Evolutionary conservation across 1,284 basidiomycete species (phyloP), one percentile per base, ranked within the genome.

Genomic region (Schizophyllum commune): DNA sequence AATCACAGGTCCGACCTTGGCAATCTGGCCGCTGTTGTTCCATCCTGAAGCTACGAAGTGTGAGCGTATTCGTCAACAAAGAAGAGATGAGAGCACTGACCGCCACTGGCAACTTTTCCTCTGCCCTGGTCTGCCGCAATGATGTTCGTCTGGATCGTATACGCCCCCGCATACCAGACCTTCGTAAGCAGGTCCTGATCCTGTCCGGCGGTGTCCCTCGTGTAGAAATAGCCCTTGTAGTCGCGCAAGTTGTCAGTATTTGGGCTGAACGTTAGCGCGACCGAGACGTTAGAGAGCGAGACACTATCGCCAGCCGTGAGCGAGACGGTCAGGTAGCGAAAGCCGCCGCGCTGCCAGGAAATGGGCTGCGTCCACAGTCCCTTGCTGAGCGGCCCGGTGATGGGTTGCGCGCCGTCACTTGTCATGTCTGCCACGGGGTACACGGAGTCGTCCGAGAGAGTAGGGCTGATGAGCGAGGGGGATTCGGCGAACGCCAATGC

Each of bases 201-300:
- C 17, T 76, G 68, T 56, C 75, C 81, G 0, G 64, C 71, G 0
- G 77, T 76, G 64, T 84, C 81, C 8, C 66, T 63, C 1, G 83
- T 76, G 61, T 74, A 81, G 69, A 85, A 85, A 68, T 84, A 85
- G 0, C 83, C 83, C 4, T 76, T 69, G 66, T 85, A 85, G 20
- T 78, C 76, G 21, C 78, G 73, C 66, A 85, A 66, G 65, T 84
- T 72, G 1, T 76, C 71, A 7, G 82, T 73, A 64, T 84, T 82
- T 0, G 83, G 82, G 73, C 79, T 77, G 69, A 85, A 85, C 0
- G 79, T 80, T 15, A 86, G 83, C 4, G 75, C 72, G 65, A 80
- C 83, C 0, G 81, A 76, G 0, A 85, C 72, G 64, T 84, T 84
- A 1, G 80, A 79, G 34, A 84, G 70, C 0, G 75, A 71, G 11